Base-by-base conservation (phyloP, 2,329 filamentous ascomycete species). In the Exophiala sideris region DNA sequence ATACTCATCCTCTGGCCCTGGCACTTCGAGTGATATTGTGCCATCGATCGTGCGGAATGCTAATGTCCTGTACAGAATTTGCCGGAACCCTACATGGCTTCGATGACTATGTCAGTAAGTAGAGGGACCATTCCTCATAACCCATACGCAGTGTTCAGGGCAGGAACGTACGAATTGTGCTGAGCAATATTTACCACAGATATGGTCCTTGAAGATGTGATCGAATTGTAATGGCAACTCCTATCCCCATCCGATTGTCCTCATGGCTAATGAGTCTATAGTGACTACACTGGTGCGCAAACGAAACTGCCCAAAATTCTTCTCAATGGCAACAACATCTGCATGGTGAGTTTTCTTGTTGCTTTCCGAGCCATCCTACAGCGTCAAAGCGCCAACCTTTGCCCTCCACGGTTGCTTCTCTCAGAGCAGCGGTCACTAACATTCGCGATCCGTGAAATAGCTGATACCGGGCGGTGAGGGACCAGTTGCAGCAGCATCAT, bases 21-120 rank as follows among this genome's bases (percentile, higher is more conserved):
- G 32, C 18, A 4, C n/a, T 20, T 6, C n/a, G 18, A 14, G 20
- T 3, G 10, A 6, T 32, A 14, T 20, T 10, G 24, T 29, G 7
- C 24, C 7, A 5, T 29, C 24, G 5, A 29, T 5, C 7, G 24
- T 29, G 24, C 24, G 24, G 7, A 29, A 8, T 29, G 24, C 24
- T 29, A 8, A 29, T 8, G 24, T 24, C 14, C 47, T 12, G 29
- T 53, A 41, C 69, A 97, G 94, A 99, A 73, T 99, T 99, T 76
- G 89, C 88, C 64, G 94, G 94, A 50, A 96, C 90, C 6, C 80
- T 99, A 21, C 83, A 96, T 51, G 94, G 94, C 2, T 99, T 99
- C 67, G 94, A 99, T 71, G 94, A 99, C 81, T 99, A 97, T 77
- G 94, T 99, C 81, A 99, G 91, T 96, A 81, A 78, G 92, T 96